Conservation (phyloP, 306 rosid species). For the Trifolium repens region DNA sequence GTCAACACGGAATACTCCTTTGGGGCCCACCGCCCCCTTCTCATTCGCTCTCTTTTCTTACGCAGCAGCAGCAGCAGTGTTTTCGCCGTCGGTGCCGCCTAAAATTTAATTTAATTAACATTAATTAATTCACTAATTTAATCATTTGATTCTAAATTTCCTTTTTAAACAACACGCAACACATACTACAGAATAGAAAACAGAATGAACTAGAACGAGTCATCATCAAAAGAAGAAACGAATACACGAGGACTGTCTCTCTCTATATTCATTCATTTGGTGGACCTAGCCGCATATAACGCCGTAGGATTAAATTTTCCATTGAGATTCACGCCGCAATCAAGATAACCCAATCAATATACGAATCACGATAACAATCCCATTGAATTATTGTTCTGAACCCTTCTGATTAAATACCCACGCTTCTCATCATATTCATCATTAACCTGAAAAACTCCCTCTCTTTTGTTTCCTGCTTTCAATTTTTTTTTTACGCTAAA, state of each 20-base stretch:
- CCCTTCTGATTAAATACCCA: conserved; percentile 31
- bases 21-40: conserved; percentile 51
- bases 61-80: conserved; percentile 27
- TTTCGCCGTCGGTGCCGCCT: conserved; percentile 74
- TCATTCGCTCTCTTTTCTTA: conserved; percentile 41
- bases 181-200: background rate
- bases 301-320: conserved; percentile 42
- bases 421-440: conserved; percentile 43
- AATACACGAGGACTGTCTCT: background rate
- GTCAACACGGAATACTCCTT: conserved; percentile 55
- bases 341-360: conserved; percentile 24
- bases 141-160: background rate
- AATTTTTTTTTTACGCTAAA: too few relatives aligned
- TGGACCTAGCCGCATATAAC: conserved; percentile 14
- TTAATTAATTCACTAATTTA: background rate
- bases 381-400: background rate
- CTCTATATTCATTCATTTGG: background rate
- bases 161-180: conserved; percentile 6
- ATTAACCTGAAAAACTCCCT: conserved; percentile 26
- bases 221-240: background rate
- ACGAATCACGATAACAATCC: conserved; percentile 43
- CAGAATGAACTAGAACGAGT: background rate
- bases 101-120: background rate
- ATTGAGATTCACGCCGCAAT: conserved; percentile 36
- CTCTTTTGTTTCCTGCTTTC: background rate